Conservation (phyloP, 441 rosid species). For the Rhodomyrtus psidioides region DNA sequence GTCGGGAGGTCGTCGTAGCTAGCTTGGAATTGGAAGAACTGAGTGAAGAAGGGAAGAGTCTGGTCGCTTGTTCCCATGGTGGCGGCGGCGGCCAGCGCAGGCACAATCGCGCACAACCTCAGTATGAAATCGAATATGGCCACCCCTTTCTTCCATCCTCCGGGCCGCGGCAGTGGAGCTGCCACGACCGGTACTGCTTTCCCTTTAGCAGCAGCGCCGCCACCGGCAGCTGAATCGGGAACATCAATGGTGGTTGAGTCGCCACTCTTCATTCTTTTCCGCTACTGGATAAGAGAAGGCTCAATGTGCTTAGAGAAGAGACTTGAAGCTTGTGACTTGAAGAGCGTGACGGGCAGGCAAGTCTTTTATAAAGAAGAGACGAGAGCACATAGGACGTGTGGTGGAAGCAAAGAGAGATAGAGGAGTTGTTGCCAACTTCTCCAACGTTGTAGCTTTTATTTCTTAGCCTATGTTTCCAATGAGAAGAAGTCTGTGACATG, state of each 20-base stretch:
- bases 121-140: conserved; percentile 56
- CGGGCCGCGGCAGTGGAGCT: conserved; percentile 8
- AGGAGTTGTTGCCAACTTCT: conserved; percentile 1
- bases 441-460: background rate
- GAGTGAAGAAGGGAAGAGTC: conserved; percentile 85
- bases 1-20: conserved; percentile 52
- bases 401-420: background rate
- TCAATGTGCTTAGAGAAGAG: background rate
- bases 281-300: background rate
- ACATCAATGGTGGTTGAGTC: conserved; percentile 42
- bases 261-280: conserved; percentile 5
- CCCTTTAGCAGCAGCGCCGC: conserved; percentile 27
- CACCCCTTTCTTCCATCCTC: conserved; percentile 44
- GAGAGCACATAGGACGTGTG: background rate
- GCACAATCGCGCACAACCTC: conserved; percentile 48
- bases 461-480: background rate
- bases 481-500: background rate
- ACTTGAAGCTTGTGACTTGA: background rate
- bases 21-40: conserved; percentile 80
- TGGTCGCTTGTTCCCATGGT: conserved; percentile 54
- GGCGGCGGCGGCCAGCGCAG: conserved; percentile 56
- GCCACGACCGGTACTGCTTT: conserved; percentile 20
- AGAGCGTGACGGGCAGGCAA: background rate
- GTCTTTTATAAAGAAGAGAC: background rate
- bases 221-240: conserved; percentile 5